These are phyloP conservation scores for Mikania micrantha DNA, from an alignment of 129 eudicot genomes.

Conservation along the genomic window DNA sequence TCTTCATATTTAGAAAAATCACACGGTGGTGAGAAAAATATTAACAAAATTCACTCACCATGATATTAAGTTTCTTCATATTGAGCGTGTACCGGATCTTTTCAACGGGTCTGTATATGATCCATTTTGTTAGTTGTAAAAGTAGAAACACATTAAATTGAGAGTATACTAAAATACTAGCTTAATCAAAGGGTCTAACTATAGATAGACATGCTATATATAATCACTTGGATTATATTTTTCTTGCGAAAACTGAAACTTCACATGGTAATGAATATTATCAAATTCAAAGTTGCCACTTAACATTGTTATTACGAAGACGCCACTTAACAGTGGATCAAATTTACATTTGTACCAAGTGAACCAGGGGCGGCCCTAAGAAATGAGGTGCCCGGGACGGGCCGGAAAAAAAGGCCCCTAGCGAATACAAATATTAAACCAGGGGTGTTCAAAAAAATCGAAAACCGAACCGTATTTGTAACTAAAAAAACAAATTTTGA, in stretches of 20 bases:
- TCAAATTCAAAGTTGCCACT: neutral
- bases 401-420: too few relatives aligned
- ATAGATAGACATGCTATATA: slow-evolving; percentile 18
- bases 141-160: neutral
- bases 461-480: too few relatives aligned
- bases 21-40: neutral
- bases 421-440: too few relatives aligned
- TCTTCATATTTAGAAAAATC: neutral
- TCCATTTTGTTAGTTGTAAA: slow-evolving; percentile 12
- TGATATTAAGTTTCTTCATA: slow-evolving; percentile 97
- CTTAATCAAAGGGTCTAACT: slow-evolving; percentile 56
- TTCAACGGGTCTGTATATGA: slow-evolving; percentile 76
- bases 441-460: too few relatives aligned
- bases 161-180: neutral
- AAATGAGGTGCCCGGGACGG: too few relatives aligned
- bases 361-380: too few relatives aligned
- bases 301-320: neutral
- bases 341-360: neutral
- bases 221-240: neutral
- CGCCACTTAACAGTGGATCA: neutral
- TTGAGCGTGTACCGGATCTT: slow-evolving; percentile 85
- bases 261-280: neutral
- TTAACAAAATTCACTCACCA: slow-evolving; percentile 47
- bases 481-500: too few relatives aligned
- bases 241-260: neutral